Percentiles rank a stretch among this genome's conserved stretches.
Conservation (phyloP, 2,329 filamentous ascomycete genomes). For the Hypoxylon sp. region DNA sequence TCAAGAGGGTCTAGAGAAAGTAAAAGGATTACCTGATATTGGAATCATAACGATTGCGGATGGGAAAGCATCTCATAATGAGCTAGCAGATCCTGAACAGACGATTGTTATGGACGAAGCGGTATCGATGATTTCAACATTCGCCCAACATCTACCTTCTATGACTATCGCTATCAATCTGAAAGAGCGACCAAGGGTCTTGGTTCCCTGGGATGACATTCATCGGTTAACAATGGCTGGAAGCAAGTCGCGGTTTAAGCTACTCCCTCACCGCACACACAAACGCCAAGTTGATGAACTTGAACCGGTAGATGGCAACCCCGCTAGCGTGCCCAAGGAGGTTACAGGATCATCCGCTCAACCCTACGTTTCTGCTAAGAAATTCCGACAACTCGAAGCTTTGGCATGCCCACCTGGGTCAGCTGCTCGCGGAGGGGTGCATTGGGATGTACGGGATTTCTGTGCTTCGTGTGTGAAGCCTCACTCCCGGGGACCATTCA, state of each 20-base stretch:
- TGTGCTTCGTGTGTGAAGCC: constrained; percentile 70
- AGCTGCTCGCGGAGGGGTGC: constrained; percentile 62
- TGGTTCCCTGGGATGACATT: constrained; percentile 74
- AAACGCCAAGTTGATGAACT: constrained; percentile 26
- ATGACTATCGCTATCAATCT: constrained; percentile 89
- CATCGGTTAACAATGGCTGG: constrained; percentile 44
- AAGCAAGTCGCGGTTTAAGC: constrained; percentile 53
- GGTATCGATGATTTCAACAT: constrained; percentile 73
- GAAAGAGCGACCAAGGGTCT: constrained; percentile 75
- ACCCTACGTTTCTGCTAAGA: constrained; percentile 38
- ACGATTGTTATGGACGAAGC: constrained; percentile 54
- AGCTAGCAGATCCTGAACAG: constrained; percentile 46
- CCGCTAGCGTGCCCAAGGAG: constrained; percentile 3
- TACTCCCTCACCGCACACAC: constrained; percentile 58
- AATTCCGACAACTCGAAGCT: constrained; percentile 47
- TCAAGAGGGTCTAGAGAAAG: constrained; percentile 61
- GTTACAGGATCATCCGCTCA: constrained; percentile 9
- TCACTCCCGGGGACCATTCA: constrained; percentile 73
- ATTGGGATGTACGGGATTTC: constrained; percentile 71
- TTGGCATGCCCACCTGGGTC: constrained; percentile 70
- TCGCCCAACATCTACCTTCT: constrained; percentile 76
- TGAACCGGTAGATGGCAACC: constrained; percentile 4
- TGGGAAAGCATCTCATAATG: constrained; percentile 63
- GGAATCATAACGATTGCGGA: constrained; percentile 66
- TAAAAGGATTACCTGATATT: constrained; percentile 54